Conservation (phyloP, 148 eudicot genomes). For the Cornus florida region DNA sequence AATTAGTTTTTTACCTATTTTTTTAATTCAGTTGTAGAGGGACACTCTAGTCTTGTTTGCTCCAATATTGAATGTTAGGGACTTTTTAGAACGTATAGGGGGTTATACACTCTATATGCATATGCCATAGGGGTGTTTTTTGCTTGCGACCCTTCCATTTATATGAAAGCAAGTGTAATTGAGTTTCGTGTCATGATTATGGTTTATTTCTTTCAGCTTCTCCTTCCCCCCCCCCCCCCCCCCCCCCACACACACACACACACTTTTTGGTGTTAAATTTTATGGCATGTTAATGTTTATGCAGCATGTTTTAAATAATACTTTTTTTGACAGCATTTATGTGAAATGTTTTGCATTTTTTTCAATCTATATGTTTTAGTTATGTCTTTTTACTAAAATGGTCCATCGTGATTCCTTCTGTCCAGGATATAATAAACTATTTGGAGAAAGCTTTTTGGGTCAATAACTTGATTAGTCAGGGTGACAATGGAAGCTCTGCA, state of each 20-base stretch:
- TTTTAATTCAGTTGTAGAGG: no score
- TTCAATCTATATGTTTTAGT: background rate
- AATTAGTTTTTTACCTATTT: no score
- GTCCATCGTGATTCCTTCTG: slow-evolving; percentile 8
- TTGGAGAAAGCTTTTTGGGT: slow-evolving; percentile 69
- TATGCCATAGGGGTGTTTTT: no score
- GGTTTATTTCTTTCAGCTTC: background rate
- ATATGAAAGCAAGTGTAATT: no score
- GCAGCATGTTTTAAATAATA: background rate
- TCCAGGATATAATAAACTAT: slow-evolving; percentile 78
- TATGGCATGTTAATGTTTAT: background rate
- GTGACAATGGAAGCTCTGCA: slow-evolving; percentile 57
- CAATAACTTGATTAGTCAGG: slow-evolving; percentile 51
- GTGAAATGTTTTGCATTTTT: background rate
- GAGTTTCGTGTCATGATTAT: background rate
- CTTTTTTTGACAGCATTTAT: background rate
- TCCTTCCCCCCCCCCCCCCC: no score
- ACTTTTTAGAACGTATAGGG: no score
- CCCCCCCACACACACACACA: no score
- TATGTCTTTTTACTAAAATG: background rate
- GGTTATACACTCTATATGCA: no score
- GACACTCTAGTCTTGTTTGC: no score
- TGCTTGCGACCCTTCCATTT: no score
- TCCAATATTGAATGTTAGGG: no score
- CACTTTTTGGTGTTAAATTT: background rate